Conservation (phyloP, 495 filamentous ascomycete genomes). For the Parathielavia hyrcaniae region DNA sequence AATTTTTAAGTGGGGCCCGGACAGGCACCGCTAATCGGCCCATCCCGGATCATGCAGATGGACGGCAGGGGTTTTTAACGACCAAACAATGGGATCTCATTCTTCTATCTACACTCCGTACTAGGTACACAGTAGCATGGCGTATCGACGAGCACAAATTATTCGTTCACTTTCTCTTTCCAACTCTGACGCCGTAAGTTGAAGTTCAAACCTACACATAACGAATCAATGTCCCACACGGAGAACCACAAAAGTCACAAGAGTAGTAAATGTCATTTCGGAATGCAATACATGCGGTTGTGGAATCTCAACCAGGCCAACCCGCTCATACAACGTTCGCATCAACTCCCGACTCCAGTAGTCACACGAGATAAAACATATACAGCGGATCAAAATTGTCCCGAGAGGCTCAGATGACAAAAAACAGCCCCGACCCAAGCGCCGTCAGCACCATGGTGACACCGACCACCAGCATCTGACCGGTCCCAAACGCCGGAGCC, state of each 20-base stretch:
- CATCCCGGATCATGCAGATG: neutral
- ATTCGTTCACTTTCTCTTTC: too few species aligned
- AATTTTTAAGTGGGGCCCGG: slow-evolving; percentile 33
- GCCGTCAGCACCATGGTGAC: slow-evolving; percentile 35
- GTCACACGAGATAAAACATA: slow-evolving; percentile 1
- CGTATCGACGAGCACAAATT: too few species aligned
- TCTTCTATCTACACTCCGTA: too few species aligned
- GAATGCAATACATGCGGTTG: too few species aligned
- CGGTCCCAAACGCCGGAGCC: slow-evolving; percentile 31
- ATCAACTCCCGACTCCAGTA: neutral
- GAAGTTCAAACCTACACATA: too few species aligned
- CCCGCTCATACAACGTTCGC: neutral
- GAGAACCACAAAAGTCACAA: too few species aligned
- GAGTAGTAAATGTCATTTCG: too few species aligned
- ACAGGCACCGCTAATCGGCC: neutral
- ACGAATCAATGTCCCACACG: too few species aligned
- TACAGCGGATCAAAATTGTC: neutral
- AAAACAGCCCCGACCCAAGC: slow-evolving; percentile 39
- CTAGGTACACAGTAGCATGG: too few species aligned
- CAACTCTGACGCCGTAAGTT: too few species aligned
- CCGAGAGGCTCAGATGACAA: neutral
- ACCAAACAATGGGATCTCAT: too few species aligned
- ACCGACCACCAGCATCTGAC: slow-evolving; percentile 33
- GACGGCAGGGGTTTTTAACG: too few species aligned
- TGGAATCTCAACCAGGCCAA: neutral